Evolutionary conservation across 2,329 filamentous ascomycete genomes (phyloP).

Genomic region (Monosporascus sp.): DNA sequence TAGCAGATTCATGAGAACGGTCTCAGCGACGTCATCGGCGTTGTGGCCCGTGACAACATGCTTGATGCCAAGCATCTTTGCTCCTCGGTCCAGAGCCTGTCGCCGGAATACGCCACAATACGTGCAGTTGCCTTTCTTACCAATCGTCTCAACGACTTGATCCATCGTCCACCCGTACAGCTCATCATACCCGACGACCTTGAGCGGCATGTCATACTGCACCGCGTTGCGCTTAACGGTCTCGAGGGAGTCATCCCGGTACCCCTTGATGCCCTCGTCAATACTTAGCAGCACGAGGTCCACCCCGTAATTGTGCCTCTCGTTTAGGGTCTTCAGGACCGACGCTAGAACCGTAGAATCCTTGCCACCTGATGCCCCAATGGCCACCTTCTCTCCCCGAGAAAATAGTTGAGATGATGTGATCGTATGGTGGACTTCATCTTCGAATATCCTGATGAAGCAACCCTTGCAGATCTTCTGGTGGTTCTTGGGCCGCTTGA

Average conservation of each 20-base stretch:
- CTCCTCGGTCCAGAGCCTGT: constrained; percentile 88
- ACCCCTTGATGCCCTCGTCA: constrained; percentile 96
- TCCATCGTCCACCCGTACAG: constrained; percentile 99
- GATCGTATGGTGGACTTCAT: constrained; percentile 92
- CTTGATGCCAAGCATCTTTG: constrained; percentile 77
- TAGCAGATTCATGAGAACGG: constrained; percentile 93
- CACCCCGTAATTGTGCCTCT: constrained; percentile 79
- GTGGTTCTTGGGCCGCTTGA: constrained; percentile 91
- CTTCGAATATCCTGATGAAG: constrained; percentile 83
- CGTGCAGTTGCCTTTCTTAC: constrained; percentile 98
- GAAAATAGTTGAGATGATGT: constrained; percentile 73
- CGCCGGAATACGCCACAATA: constrained; percentile 96
- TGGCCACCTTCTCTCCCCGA: constrained; percentile 80
- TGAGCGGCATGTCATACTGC: constrained; percentile 87
- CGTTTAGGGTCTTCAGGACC: constrained; percentile 90
- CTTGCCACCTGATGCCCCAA: constrained; percentile 94
- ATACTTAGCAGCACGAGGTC: constrained; percentile 85
- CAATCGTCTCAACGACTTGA: constrained; percentile 91
- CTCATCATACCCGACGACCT: constrained; percentile 88
- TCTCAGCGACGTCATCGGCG: constrained; percentile 95
- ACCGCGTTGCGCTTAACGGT: constrained; percentile 91
- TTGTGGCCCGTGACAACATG: constrained; percentile 98
- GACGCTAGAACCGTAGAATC: constrained; percentile 95
- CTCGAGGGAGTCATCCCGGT: constrained; percentile 91
- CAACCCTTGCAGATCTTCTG: constrained; percentile 88